Base-by-base conservation (phyloP, 768 basidiomycete species). In the Chiua virens region DNA sequence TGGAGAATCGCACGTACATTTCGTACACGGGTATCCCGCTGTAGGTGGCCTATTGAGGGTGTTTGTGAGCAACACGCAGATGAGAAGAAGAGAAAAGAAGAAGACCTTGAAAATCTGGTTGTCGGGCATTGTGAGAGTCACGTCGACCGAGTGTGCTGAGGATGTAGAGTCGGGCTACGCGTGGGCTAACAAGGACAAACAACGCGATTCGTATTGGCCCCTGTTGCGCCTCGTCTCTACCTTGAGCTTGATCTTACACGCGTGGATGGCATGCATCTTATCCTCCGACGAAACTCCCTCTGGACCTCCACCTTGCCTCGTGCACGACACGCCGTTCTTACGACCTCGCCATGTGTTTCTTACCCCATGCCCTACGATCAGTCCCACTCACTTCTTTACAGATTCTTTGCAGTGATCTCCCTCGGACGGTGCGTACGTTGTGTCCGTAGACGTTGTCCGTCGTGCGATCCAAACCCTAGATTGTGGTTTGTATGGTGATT, bases 11-110 rank as follows among this genome's bases (percentile, higher is more conserved):
- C 34, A 75, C 87, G 64, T 67, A 92, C 91, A 93, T 92, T 73
- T 93, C 91, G 60, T 90, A 93, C 39, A 93, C 91, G 57, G 91
- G 91, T 58, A 93, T 92, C 39, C 91, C 92, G 71, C 92, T 93
- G 69, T 93, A 93, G 20, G 91, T 93, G 53, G 91, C 91, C 91
- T 93, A 65, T 32, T 45, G 58, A 48, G 45, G 43, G 42, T 14
- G 30, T n/a, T n/a, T 30, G 25, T 61, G 49, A 58, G 55, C n/a
- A 34, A 42, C 13, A 43, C 21, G 11, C 13, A 21, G 43, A 20
- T 8, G 34, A 34, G 0, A 11, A 42, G 41, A 35, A 34, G 32
- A 21, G 40, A 23, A 13, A 18, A 4, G 39, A 14, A 36, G 25
- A 21, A n/a, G 57, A 85, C 90, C 84, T 93, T 93, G 79, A 92